A percentile compares a stretch with the other conserved stretches of the same genome.
These are phyloP conservation scores for Zizania latifolia DNA, from an alignment of 176 grass and related monocot genomes.

Conservation along the genomic window DNA sequence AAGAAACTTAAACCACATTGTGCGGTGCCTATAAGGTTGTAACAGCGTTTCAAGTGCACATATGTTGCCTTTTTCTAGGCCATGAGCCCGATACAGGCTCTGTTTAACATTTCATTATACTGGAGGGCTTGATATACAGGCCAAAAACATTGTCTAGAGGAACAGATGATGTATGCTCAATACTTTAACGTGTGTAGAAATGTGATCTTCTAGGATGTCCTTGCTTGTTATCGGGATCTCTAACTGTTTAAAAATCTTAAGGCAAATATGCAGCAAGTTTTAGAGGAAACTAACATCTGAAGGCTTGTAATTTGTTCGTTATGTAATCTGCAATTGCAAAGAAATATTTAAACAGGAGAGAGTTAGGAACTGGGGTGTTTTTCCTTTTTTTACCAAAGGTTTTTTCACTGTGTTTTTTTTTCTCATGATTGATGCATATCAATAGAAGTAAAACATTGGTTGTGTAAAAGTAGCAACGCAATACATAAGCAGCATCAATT, in stretches of 20 bases:
- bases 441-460: neutral
- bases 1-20: neutral
- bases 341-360: neutral
- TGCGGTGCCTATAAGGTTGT: neutral
- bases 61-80: constrained; percentile 7
- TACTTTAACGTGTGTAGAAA: constrained; percentile 13
- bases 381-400: neutral
- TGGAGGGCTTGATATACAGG: constrained; percentile 3
- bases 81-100: constrained; percentile 12
- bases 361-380: neutral
- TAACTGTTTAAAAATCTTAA: neutral
- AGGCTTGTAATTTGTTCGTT: neutral
- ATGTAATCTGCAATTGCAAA: neutral
- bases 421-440: neutral
- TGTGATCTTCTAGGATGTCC: neutral
- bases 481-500: neutral
- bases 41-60: neutral
- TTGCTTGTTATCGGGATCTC: neutral
- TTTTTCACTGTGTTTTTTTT: neutral
- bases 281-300: neutral
- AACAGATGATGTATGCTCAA: neutral
- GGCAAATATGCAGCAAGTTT: neutral
- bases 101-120: constrained; percentile 13
- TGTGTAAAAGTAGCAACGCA: neutral
- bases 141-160: neutral